These are phyloP conservation scores for Bipolaris oryzae DNA, from an alignment of 2,329 filamentous ascomycete species.

Conservation along the genomic window DNA sequence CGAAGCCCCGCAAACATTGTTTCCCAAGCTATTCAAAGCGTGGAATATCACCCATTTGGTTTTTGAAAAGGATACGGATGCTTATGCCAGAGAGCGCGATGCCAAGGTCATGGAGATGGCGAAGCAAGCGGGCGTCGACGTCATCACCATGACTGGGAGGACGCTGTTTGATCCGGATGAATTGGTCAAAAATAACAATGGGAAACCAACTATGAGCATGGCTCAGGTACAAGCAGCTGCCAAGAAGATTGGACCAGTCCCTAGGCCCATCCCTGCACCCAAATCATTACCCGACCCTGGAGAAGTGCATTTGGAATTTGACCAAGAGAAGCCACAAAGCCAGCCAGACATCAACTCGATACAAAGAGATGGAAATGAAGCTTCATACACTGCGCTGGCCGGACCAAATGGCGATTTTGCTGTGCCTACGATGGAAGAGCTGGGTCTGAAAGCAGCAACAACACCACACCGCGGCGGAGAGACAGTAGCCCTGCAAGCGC, in stretches of 20 bases:
- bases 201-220: slow-evolving; percentile 77
- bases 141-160: slow-evolving; percentile 68
- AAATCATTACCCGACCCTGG: slow-evolving; percentile 67
- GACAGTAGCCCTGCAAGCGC: slow-evolving; percentile 62
- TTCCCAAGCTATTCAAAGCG: slow-evolving; percentile 73
- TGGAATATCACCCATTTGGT: slow-evolving; percentile 79
- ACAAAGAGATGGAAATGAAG: slow-evolving; percentile 61
- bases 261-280: slow-evolving; percentile 66
- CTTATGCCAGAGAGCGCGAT: slow-evolving; percentile 71
- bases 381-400: slow-evolving; percentile 64
- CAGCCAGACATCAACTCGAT: slow-evolving; percentile 66
- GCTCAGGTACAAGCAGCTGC: slow-evolving; percentile 66
- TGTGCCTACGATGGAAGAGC: slow-evolving; percentile 72
- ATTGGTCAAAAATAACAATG: slow-evolving; percentile 67
- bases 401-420: slow-evolving; percentile 73
- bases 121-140: slow-evolving; percentile 68
- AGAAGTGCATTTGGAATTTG: slow-evolving; percentile 64
- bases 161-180: slow-evolving; percentile 77
- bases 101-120: slow-evolving; percentile 64
- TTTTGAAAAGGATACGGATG: slow-evolving; percentile 79
- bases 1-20: slow-evolving; percentile 72
- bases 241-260: slow-evolving; percentile 66
- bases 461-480: slow-evolving; percentile 76
- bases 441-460: slow-evolving; percentile 66
- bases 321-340: slow-evolving; percentile 59